Conservation (phyloP, 441 rosid species). For the Corymbia citriodora region DNA sequence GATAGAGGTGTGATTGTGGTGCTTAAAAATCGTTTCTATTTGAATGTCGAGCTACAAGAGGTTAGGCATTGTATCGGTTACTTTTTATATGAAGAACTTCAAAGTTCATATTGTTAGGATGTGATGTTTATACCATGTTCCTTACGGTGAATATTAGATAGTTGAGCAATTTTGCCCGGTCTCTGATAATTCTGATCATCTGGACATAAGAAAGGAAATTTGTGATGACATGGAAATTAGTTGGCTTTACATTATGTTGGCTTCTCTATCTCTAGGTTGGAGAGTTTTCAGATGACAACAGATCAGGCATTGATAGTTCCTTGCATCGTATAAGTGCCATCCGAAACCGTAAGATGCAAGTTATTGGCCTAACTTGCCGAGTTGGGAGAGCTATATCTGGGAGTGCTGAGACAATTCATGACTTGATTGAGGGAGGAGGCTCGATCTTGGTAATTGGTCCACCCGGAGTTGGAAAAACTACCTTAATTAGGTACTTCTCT, state of each 20-base stretch:
- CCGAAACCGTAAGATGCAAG: conserved; percentile 78
- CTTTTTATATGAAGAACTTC: background rate
- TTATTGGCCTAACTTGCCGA: conserved; percentile 90
- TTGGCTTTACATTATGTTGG: background rate
- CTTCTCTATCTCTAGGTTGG: conserved; percentile 60
- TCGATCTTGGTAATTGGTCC: conserved; percentile 91
- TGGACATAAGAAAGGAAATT: background rate
- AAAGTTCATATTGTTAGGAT: background rate
- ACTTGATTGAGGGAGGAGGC: conserved; percentile 80
- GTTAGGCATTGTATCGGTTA: background rate
- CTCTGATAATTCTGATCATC: background rate
- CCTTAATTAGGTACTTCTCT: conserved; percentile 67
- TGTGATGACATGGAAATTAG: background rate
- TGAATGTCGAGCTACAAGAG: background rate
- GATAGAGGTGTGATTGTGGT: background rate
- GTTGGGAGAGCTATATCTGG: conserved; percentile 89
- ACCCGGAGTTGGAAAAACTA: conserved; percentile 97
- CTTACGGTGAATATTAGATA: background rate
- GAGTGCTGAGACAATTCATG: conserved; percentile 76
- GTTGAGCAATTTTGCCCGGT: background rate
- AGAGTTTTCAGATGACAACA: conserved; percentile 89
- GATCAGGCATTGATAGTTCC: conserved; percentile 82
- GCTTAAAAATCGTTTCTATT: background rate
- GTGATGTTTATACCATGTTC: background rate
- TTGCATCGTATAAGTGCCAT: conserved; percentile 96